Evolutionary conservation across 2,329 filamentous ascomycete species (phyloP).

Genomic region (Domatiomyces catenatus): DNA sequence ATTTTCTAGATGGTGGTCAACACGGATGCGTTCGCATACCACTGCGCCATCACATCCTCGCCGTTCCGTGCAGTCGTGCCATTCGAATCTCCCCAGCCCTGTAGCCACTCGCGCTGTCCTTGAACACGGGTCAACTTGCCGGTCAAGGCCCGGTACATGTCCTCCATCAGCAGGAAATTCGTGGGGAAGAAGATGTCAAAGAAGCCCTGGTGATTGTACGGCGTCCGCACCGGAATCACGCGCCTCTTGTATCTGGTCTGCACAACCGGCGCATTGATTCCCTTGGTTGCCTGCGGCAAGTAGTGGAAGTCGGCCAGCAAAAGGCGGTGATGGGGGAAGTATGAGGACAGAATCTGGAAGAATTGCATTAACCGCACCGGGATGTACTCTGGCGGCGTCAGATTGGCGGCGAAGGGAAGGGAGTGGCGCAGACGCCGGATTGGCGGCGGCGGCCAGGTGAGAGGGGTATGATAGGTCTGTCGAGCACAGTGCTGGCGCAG

Average conservation of each 20-base stretch:
- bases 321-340: conserved; percentile 80
- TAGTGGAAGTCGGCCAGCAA: conserved; percentile 81
- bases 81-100: conserved; percentile 74
- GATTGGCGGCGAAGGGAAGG: conserved; percentile 57
- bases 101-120: conserved; percentile 82
- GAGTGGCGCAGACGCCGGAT: conserved; percentile 47
- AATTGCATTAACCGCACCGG: conserved; percentile 93
- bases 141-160: conserved; percentile 82
- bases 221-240: conserved; percentile 79
- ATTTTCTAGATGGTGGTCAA: conserved; percentile 59
- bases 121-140: conserved; percentile 76
- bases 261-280: conserved; percentile 85
- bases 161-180: conserved; percentile 78
- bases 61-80: conserved; percentile 67
- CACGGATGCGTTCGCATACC: conserved; percentile 92
- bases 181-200: conserved; percentile 99
- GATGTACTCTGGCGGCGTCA: conserved; percentile 78
- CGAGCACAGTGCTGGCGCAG: conserved; percentile 60
- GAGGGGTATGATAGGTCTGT: conserved; percentile 27
- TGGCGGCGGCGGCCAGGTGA: conserved; percentile 34
- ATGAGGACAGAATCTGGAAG: conserved; percentile 74
- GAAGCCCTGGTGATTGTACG: conserved; percentile 91
- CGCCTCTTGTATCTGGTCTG: conserved; percentile 80
- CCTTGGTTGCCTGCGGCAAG: conserved; percentile 66
- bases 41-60: conserved; percentile 80